Base-by-base conservation (phyloP, 2,329 filamentous ascomycete species). In the Verticillium zaregamsianum region DNA sequence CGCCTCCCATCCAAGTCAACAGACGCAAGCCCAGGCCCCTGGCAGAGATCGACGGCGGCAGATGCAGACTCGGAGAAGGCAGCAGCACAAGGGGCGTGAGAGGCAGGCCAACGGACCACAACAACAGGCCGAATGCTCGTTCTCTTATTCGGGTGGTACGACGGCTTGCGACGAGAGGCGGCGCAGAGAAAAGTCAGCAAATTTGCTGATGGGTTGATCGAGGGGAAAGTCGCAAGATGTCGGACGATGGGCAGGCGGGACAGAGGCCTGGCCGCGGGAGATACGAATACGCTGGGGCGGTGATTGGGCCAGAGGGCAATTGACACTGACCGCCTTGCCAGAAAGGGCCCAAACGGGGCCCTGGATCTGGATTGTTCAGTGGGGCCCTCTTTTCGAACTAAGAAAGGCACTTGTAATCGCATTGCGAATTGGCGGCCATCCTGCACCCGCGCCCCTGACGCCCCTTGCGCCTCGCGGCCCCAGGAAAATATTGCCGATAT, bases 231-330 rank as follows among this genome's bases (percentile, higher is more conserved):
- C 20, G 28, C 37, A 52, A 52, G 45, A 52, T 58, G 39, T 58
- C 57, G 39, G 39, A 58, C 57, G 37, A 58, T 58, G 25, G 3
- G 33, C 45, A 25, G 45, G 23, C 45, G 45, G 45, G 20, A 52
- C 20, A 25, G 20, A 23, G 2, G 8, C 5, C 45, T 52, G 45
- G 45, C 45, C 45, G 45, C 25, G n/a, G 20, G 20, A 6, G 31
- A 66, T 61, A 63, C 64, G 64, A 66, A 66, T 65, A 66, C 64
- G 64, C 64, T 61, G 23, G 32, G 33, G 28, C 32, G 25, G 55
- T 61, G 54, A 66, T 66, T 66, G 63, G 64, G 20, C 23, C 20
- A 52, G 45, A 20, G 45, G 45, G 20, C 8, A 14, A n/a, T 40
- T 20, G 37, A 40, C 37, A 3, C 23, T 52, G 45, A 52, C 45